Base-by-base conservation (phyloP, 2,329 filamentous ascomycete species). In the Sordariomycetes sp. region DNA sequence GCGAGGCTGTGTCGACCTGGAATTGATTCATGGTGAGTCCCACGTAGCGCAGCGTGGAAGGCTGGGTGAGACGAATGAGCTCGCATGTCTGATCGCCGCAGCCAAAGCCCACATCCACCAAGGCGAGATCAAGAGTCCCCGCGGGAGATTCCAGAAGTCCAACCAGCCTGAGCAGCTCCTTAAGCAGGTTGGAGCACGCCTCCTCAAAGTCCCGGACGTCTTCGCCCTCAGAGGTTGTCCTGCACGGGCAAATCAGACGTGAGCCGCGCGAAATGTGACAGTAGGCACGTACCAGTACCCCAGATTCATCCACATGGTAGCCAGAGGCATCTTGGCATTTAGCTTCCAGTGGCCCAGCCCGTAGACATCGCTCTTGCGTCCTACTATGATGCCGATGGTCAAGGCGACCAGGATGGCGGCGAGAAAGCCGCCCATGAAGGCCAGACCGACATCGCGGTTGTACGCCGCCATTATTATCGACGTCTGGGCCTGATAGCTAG, bases 231-330 rank as follows among this genome's bases (percentile, higher is more conserved):
- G 36, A 11, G 3, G 44, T 44, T 33, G 43, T 57, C 58, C 59
- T 59, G 25, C 12, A 40, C 8, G 38, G 25, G 20, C 17, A 25
- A 7, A 14, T n/a, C 9, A 23, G 9, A 28, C n/a, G 11, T 9
- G 6, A 12, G 10, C 17, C 23, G 24, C 6, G 16, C 3, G 9
- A 20, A 14, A 19, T 21, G 16, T 9, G 12, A 14, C 26, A 15
- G 24, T 18, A n/a, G 8, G 25, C 2, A 57, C 66, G 47, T 63
- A 66, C 73, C 72, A 78, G 39, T 70, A 76, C 1, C 72, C 73
- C 54, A 77, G 65, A 37, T 76, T 77, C 70, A 77, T 77, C 72
- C 73, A 78, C 70, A 75, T 72, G n/a, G 59, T 61, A 5, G 49
- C 44, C 3, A 63, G 54, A 2, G 65, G 63, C 2, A 68, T 46